Conservation (phyloP, 2,329 filamentous ascomycete genomes). For the Alternaria ventricosa region DNA sequence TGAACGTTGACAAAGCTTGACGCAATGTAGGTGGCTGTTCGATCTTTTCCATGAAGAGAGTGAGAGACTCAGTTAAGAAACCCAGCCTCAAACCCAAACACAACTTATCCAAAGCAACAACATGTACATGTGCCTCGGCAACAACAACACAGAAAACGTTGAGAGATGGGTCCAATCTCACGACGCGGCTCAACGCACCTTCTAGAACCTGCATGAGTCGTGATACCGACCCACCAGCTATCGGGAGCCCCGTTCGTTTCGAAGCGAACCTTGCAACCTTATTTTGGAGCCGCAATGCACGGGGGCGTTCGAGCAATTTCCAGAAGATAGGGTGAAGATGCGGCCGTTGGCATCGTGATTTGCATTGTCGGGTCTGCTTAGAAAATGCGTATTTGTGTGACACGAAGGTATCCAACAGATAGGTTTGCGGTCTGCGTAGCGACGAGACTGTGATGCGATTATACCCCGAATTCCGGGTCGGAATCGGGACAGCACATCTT, state of each 20-base stretch:
- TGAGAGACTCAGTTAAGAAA: not conserved
- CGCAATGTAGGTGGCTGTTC: not conserved
- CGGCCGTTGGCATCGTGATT: not conserved
- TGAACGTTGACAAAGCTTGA: not conserved
- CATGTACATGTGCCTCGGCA: constrained; percentile 2
- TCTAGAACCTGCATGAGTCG: constrained; percentile 25
- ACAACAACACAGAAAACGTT: not conserved
- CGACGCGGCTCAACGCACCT: constrained; percentile 16
- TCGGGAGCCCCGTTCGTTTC: constrained; percentile 25
- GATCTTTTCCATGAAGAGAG: not conserved
- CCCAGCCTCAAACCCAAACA: not conserved
- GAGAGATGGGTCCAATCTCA: constrained; percentile 12
- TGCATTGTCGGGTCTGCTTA: not conserved
- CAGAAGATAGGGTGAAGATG: not conserved
- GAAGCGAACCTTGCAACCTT: constrained; percentile 9
- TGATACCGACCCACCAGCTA: constrained; percentile 15
- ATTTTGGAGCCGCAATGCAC: constrained; percentile 4
- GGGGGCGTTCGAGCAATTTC: not conserved
- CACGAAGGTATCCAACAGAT: not conserved
- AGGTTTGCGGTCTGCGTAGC: not conserved
- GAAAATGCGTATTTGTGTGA: not conserved
- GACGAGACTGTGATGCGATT: not conserved
- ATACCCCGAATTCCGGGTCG: not conserved
- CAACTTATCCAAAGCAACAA: not conserved
- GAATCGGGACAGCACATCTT: not conserved